Percentiles rank a stretch among this genome's conserved stretches.
Conservation (phyloP, 2,329 filamentous ascomycete species). For the Tolypocladium cylindrosporum region DNA sequence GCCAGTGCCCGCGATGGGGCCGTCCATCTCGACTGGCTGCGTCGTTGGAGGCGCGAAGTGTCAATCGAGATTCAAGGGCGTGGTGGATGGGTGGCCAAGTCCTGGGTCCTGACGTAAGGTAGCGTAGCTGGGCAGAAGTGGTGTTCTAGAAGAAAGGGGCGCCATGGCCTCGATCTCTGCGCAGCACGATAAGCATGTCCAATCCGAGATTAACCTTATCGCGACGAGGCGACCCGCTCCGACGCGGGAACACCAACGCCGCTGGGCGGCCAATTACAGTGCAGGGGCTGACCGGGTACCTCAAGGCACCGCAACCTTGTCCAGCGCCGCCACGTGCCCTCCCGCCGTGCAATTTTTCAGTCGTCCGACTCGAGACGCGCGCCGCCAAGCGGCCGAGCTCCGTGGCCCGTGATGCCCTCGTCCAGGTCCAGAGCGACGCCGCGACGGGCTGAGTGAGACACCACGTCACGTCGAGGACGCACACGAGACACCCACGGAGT, state of each 20-base stretch:
- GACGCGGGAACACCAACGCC: too few species aligned
- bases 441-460: neutral
- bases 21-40: constrained; percentile 1
- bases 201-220: neutral
- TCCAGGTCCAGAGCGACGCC: neutral
- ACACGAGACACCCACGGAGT: neutral
- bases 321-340: neutral
- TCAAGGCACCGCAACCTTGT: neutral
- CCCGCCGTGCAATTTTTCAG: neutral
- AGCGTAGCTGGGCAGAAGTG: neutral
- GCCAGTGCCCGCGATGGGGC: neutral
- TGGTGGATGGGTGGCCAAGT: neutral
- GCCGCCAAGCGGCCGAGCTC: too few species aligned
- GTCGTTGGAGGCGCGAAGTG: neutral
- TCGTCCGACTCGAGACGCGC: too few species aligned
- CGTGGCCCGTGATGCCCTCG: neutral
- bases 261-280: neutral
- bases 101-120: neutral
- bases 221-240: neutral
- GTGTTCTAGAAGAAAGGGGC: neutral
- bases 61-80: neutral
- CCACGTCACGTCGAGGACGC: neutral
- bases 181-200: neutral
- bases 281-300: neutral
- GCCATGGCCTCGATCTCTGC: neutral